Base-by-base conservation (phyloP, 2,329 filamentous ascomycete species). In the Clonostachys sp. region DNA sequence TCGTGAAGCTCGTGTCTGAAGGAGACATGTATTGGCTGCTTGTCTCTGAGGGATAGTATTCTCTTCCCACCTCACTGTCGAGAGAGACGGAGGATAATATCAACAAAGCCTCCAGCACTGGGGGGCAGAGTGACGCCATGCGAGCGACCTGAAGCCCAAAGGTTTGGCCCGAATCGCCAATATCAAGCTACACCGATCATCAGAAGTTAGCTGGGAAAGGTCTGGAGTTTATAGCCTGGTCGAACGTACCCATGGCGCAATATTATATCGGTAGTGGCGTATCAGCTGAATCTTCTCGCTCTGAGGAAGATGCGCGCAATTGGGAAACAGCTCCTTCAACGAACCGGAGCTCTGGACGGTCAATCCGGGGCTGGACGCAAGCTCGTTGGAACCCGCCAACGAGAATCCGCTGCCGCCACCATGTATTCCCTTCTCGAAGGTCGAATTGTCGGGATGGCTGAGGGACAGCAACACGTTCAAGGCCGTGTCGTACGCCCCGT, bases 251-350 rank as follows among this genome's bases (percentile, higher is more conserved):
- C 71, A 74, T 17, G 70, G 66, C 6, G 71, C 69, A 34, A 74
- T 61, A 39, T 70, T 62, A 45, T 74, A 74, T 41, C 68, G 59
- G 46, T 71, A 74, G 46, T 72, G 61, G n/a, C 68, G 63, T 12
- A 74, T 47, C 2, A 73, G 52, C 30, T 59, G 57, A 30, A 66
- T 54, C 12, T 40, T 52, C 6, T 51, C 52, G 49, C 55, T 55
- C n/a, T 60, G 58, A 3, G 55, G 54, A 45, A 55, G 48, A 45
- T 58, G 55, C 5, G 54, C 50, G 41, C 57, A 60, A 34, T 54
- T 60, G 14, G 52, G 52, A 47, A 60, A 60, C 12, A 42, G 33
- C 35, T 50, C 50, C 5, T 30, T 30, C 24, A 30, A 30, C 24
- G 24, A 30, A 30, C 24, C 24, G 3, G 24, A 30, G 24, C 24